Percentiles rank a stretch among this genome's conserved stretches.
These are phyloP conservation scores for Xanthoconium stramineum DNA, from an alignment of 768 basidiomycete genomes.

Conservation along the genomic window DNA sequence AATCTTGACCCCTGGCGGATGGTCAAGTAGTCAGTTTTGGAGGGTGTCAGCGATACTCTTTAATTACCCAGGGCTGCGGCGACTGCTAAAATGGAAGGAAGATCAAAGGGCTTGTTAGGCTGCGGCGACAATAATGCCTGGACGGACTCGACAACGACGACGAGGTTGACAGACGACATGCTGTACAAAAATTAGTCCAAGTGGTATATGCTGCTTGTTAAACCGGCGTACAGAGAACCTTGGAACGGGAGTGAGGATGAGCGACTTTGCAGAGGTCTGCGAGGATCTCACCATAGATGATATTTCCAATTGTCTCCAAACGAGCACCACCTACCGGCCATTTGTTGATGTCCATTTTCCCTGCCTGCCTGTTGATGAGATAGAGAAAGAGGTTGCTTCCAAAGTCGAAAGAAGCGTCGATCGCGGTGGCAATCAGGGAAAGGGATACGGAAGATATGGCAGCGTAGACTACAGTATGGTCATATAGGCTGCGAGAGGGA, in stretches of 20 bases:
- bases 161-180: constrained; percentile 89
- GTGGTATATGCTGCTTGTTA: background rate
- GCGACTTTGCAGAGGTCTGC: background rate
- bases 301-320: constrained; percentile 86
- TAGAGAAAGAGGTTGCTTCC: constrained; percentile 82
- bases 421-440: constrained; percentile 83
- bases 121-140: constrained; percentile 65
- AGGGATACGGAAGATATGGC: constrained; percentile 82
- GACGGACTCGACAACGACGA: constrained; percentile 85
- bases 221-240: constrained; percentile 46
- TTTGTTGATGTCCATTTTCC: constrained; percentile 68
- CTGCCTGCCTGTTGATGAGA: constrained; percentile 73
- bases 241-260: constrained; percentile 2
- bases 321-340: constrained; percentile 94
- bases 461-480: constrained; percentile 68
- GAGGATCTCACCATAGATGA: constrained; percentile 63
- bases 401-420: constrained; percentile 85
- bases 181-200: constrained; percentile 35
- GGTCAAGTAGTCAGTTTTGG: background rate
- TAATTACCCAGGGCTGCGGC: constrained; percentile 65
- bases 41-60: background rate
- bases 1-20: constrained; percentile 67
- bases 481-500: background rate
- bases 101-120: constrained; percentile 58
- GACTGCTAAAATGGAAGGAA: constrained; percentile 83